Evolutionary conservation across 306 rosid genomes (phyloP), one percentile per base, ranked within the genome.

Genomic region (Begonia fuchsioides): DNA sequence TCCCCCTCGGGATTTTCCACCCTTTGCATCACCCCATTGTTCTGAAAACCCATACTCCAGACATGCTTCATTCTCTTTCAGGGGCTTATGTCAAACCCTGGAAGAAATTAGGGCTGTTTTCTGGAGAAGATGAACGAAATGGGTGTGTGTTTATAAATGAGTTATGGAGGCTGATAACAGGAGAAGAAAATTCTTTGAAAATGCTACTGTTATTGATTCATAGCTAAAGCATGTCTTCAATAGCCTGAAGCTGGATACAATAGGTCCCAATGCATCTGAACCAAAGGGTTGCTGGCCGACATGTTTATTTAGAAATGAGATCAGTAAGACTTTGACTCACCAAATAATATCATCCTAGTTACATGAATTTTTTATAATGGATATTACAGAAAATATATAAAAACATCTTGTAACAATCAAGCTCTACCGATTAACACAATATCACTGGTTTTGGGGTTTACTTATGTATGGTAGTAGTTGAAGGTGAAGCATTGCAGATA

Each of bases 1-100:
- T 78, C 88, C 0, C 69, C 87, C 51, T 77, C 79, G 0, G 92
- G 94, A 49, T 88, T 84, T 38, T 78, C 93, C 48, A 69, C 92
- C 32, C 76, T 67, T 0, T 76, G 75, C 44, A 55, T 62, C 41
- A 86, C 96, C 2, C 96, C 96, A 2, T 77, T 60, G 3, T 16
- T 54, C 49, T 63, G 71, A 86, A 86, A 8, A 65, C 59, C 96
- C 86, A 86, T 38, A 86, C 45, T 2, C 45, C 45, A 41, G 45
- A 6, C 45, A 41, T 41, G 9, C 12, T 41, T 26, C 35, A n/a
- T n/a, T 26, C 35, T 26, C 35, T 26, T 26, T 26, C 35, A n/a
- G 12, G 45, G 4, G 14, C 0, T 40, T 40, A 0, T 41, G n/a
- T 41, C 14, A 41, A 41, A 3, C 14, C n/a, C n/a, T 41, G 10